Evolutionary conservation across 176 grass and related monocot genomes (phyloP).

Genomic region (Ensete ventricosum): DNA sequence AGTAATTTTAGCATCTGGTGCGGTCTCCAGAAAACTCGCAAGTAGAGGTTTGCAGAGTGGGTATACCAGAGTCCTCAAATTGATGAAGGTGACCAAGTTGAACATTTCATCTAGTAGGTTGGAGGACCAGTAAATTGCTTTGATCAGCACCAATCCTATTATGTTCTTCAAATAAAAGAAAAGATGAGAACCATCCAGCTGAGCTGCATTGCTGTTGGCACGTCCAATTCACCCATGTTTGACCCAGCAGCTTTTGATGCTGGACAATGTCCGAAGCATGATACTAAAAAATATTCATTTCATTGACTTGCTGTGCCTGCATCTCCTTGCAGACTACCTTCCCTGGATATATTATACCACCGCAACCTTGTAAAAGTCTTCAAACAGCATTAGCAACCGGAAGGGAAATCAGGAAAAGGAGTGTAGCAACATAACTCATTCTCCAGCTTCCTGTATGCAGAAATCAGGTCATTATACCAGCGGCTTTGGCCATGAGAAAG

Average conservation of each 20-base stretch:
- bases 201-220: too few relatives aligned
- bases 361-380: not conserved
- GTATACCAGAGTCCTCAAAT: too few relatives aligned
- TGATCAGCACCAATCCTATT: too few relatives aligned
- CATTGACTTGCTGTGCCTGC: not conserved
- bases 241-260: not conserved
- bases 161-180: too few relatives aligned
- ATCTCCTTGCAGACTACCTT: not conserved
- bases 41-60: too few relatives aligned
- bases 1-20: too few relatives aligned
- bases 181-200: too few relatives aligned
- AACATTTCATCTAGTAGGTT: too few relatives aligned
- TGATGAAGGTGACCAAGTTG: too few relatives aligned
- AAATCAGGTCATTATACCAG: constrained; percentile 19
- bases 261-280: not conserved
- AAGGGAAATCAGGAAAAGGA: not conserved
- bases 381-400: not conserved
- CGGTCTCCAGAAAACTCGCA: too few relatives aligned
- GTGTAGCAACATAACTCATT: not conserved
- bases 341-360: not conserved
- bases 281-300: not conserved
- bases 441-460: constrained; percentile 31
- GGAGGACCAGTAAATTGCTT: too few relatives aligned
- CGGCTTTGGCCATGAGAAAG: constrained; percentile 23
- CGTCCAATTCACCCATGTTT: not conserved